A percentile compares a stretch with the other conserved stretches of the same genome.
Conservation (phyloP, 2,329 filamentous ascomycete species). For the Berkeleyomyces rouxiae region DNA sequence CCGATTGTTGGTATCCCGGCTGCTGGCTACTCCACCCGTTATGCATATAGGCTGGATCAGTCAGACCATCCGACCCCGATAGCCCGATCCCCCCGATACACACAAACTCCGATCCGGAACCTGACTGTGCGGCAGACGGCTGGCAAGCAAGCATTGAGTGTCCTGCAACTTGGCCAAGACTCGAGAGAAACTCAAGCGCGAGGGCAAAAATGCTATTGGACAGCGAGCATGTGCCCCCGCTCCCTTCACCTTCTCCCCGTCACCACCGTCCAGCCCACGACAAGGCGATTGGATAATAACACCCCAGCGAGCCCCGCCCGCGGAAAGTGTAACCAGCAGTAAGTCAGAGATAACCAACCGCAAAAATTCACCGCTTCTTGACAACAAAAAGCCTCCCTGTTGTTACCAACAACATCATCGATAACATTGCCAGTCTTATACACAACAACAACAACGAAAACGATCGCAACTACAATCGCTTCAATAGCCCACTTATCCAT, state of each 20-base stretch:
- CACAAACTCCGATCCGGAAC: background rate
- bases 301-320: constrained; percentile 7
- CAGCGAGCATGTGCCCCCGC: constrained; percentile 3
- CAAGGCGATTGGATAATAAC: constrained; percentile 8
- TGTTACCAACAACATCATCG: background rate
- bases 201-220: constrained; percentile 8
- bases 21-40: background rate
- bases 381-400: background rate
- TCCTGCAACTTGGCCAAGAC: background rate
- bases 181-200: background rate
- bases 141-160: background rate
- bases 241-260: background rate
- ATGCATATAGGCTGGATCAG: constrained; percentile 2
- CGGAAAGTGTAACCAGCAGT: constrained; percentile 8
- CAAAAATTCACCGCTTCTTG: constrained; percentile 8
- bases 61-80: background rate
- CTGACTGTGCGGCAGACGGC: background rate
- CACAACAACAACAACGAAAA: background rate
- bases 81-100: constrained; percentile 4
- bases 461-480: background rate
- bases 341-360: constrained; percentile 7
- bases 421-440: background rate
- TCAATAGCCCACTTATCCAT: background rate
- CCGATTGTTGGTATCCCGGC: background rate
- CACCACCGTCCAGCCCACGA: background rate